Evolutionary conservation across 2,329 filamentous ascomycete species (phyloP), one percentile per base, ranked within the genome.

Genomic region (Zymoseptoria tritici): DNA sequence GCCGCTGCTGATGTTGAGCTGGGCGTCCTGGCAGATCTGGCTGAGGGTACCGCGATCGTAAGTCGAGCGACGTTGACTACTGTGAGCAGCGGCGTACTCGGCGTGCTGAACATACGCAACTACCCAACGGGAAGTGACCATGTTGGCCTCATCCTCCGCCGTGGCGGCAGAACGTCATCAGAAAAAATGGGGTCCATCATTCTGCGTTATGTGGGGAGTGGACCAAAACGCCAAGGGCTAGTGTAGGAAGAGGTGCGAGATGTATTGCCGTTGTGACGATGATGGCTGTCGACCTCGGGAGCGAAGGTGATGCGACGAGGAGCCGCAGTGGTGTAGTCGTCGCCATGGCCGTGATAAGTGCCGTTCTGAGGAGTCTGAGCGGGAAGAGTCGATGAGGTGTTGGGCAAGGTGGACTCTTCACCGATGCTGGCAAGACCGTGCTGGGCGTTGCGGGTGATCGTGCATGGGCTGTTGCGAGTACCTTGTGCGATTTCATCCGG

Each of bases 71-170:
- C 36, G 36, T 16, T 46, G 36, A 46, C 36, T 16, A 42, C 13
- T 55, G 7, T 21, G 24, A 9, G 60, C 57, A 21, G 54, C 58
- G 9, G 63, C 66, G 36, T 61, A 70, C 42, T 68, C 64, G 31
- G 53, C 56, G 49, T 67, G 64, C 9, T 55, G 52, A 19, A 68
- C 61, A 58, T 61, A 61, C 1, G n/a, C 16, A 22, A 61, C 49
- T 1, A 24, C 31, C 52, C 55, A 57, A 3, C 42, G 49, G 9
- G 52, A 19, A 3, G 65, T 57, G 50, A 57, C 55, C 20, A 59
- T 59, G 22, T 60, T 50, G 19, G 68, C 56, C 7, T 63, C 42
- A 16, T 60, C 29, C 22, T 61, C 49, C 3, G 67, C 62, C 4
- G 36, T 13, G 3, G 36, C 61, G n/a, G 75, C 71, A 29, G 8